Evolutionary conservation across 306 rosid genomes (phyloP), one percentile per base, ranked within the genome.

Genomic region (Casuarina equisetifolia): DNA sequence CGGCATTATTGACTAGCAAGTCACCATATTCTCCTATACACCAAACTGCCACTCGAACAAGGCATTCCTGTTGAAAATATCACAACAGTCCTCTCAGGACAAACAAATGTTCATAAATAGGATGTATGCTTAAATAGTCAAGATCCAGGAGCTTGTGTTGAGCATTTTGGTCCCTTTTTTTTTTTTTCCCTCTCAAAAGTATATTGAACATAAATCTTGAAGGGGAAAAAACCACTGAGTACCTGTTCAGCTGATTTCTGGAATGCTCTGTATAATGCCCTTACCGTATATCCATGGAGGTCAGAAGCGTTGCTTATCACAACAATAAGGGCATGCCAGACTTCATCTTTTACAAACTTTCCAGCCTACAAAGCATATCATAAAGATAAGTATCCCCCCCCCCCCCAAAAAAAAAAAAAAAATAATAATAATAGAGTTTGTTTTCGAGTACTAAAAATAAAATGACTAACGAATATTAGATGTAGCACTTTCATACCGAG

Each of bases 21-120:
- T 95, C 99, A 70, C 97, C 97, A 72, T 91, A 92, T 87, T 95
- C 99, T 76, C 99, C 99, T 75, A 92, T 87, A 84, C 99, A 95
- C 99, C 99, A 95, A 80, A 95, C 95, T 75, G 97, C 90, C 84
- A 95, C 97, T 82, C 96, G 97, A 84, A 95, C 96, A 61, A 95
- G 97, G 82, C 86, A 83, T 88, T 95, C 99, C 99, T 95, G 94
- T 64, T 76, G 63, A 82, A 85, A 57, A 79, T 68, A 83, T 73
- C 8, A 55, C 70, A 74, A 66, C 54, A 48, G 62, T 49, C 52
- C 38, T 54, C 64, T 52, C 20, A 66, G 59, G 51, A 8, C 35
- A 45, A 66, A 66, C 25, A 66, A 66, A 40, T 66, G 71, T 40
- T 38, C 42, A 72, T 43, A 11, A 67, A 49, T 6, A 40, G 73